These are phyloP conservation scores for Wickerhamiella sorbophila DNA, from an alignment of 805 yeast species.

Conservation along the genomic window DNA sequence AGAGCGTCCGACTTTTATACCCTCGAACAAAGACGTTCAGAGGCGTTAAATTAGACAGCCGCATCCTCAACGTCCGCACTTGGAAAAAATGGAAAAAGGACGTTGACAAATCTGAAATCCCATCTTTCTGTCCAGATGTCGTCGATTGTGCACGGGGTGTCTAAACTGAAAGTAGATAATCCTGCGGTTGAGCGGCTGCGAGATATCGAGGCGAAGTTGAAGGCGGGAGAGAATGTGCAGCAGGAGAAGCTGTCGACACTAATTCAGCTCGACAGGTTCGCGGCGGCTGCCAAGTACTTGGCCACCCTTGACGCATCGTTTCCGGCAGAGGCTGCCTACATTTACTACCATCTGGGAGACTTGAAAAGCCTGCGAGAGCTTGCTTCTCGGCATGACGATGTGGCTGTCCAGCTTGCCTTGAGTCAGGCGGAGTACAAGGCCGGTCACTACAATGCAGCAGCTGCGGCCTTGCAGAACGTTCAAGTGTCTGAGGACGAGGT, in stretches of 20 bases:
- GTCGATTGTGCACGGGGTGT: slow-evolving; percentile 14
- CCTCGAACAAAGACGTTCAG: background rate
- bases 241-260: slow-evolving; percentile 40
- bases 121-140: too few relatives aligned
- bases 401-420: slow-evolving; percentile 30
- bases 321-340: slow-evolving; percentile 39
- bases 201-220: slow-evolving; percentile 23
- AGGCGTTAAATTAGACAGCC: too few relatives aligned
- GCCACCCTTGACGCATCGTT: slow-evolving; percentile 15
- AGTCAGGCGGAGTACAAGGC: slow-evolving; percentile 41
- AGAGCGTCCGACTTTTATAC: background rate
- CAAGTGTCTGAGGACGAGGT: slow-evolving; percentile 30
- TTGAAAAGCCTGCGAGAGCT: slow-evolving; percentile 21
- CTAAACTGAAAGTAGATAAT: slow-evolving; percentile 7
- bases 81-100: too few relatives aligned
- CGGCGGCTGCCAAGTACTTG: slow-evolving; percentile 33
- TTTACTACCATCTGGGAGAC: slow-evolving; percentile 43
- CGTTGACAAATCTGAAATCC: too few relatives aligned
- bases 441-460: slow-evolving; percentile 33
- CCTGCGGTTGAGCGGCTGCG: slow-evolving; percentile 6
- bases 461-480: slow-evolving; percentile 26
- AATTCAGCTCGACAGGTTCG: slow-evolving; percentile 44
- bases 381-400: slow-evolving; percentile 13
- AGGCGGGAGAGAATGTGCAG: slow-evolving; percentile 23
- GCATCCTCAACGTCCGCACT: too few relatives aligned